Base-by-base conservation (phyloP, 116 monocot species). In the Dioscorea cayenensis region DNA sequence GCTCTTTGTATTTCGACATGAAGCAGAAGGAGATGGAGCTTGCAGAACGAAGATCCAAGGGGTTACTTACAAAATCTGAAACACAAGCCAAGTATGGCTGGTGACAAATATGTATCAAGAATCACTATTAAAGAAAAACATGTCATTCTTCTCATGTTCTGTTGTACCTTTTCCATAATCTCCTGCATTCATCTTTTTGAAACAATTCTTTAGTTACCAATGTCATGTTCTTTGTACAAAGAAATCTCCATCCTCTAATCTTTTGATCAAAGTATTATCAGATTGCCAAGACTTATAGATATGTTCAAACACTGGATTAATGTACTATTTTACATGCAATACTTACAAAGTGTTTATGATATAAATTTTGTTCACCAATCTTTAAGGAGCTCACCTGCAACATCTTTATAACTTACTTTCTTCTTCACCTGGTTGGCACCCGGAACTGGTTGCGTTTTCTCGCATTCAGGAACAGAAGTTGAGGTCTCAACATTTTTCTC, bases 1-100 rank as follows among this genome's bases (percentile, higher is more conserved):
- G 90, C 16, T 65, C 92, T 9, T 63, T 96, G 61, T 96, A 68
- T 73, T 87, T 35, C 59, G 90, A 96, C 73, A 85, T 92, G 90
- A 89, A 63, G 77, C 87, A 89, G 80, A 92, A 96, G 74, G 92
- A 92, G 77, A 81, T 76, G 87, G 90, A 92, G 43, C 87, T 96
- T 49, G 68, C 84, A 23, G 90, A 92, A 74, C 76, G 90, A 49
- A 85, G 96, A 23, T 51, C 92, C 14, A 83, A 60, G 50, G 87
- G 87, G 32, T 62, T 92, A 37, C 84, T 92, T 25, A 95, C 92
- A 16, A 95, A 95, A 75, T 79, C 83, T 61, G 92, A 95, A 73
- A 95, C 92, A 19, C 95, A 92, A 35, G 95, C 87, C 71, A 95
- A 95, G 66, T 95, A 95, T 73, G 95, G 95, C 18, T 95, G 95